phyloP scores from a whole-genome alignment of 768 basidiomycete species.

The Russula vinacea region DNA sequence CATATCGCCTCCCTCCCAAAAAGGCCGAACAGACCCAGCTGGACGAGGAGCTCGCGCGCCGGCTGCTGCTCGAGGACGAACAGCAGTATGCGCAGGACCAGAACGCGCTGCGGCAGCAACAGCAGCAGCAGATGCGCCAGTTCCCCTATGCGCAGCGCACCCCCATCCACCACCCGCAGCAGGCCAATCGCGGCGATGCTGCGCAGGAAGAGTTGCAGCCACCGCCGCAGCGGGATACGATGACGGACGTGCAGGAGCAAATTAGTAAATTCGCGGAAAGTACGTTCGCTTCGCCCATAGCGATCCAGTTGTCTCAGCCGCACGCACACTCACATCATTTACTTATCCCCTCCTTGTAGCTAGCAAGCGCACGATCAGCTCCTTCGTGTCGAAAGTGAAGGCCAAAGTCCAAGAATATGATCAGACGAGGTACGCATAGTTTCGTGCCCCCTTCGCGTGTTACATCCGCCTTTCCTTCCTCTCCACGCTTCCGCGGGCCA shows the following conservation, averaged over 20 bases:
- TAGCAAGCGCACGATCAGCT: constrained; percentile 76
- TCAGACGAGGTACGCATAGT: constrained; percentile 42
- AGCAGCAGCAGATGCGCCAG: constrained; percentile 23
- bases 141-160: constrained; percentile 22
- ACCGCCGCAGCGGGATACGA: constrained; percentile 46
- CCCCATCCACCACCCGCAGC: background rate
- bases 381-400: constrained; percentile 70
- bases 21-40: constrained; percentile 60
- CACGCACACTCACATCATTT: no score
- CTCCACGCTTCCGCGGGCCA: background rate
- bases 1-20: background rate
- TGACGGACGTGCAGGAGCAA: constrained; percentile 70
- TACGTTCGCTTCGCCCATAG: constrained; percentile 39
- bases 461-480: background rate
- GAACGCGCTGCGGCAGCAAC: constrained; percentile 25
- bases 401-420: constrained; percentile 84
- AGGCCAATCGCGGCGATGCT: background rate
- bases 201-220: constrained; percentile 31
- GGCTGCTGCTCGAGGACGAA: constrained; percentile 59
- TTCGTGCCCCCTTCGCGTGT: background rate
- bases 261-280: constrained; percentile 76
- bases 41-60: constrained; percentile 76
- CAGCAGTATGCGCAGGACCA: constrained; percentile 32
- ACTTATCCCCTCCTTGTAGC: constrained; percentile 26
- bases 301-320: background rate